Evolutionary conservation across 148 eudicot genomes (phyloP).

Genomic region (Rhododendron griersonianum): DNA sequence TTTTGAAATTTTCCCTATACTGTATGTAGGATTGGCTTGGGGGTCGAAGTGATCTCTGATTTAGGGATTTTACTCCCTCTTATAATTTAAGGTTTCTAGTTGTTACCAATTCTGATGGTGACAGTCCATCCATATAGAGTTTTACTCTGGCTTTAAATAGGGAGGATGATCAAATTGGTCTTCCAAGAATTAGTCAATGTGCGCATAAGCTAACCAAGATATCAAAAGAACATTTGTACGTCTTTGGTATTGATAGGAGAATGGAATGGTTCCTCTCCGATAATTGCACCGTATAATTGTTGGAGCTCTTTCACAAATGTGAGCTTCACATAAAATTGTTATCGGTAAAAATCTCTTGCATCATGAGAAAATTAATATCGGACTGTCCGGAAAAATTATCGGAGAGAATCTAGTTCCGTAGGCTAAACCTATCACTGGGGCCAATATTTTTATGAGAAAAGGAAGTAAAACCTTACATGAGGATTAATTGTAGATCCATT

Average conservation of each 20-base stretch:
- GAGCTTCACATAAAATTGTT: too few species aligned
- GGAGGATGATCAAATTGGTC: too few species aligned
- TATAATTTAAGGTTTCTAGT: not conserved
- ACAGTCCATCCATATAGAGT: not conserved
- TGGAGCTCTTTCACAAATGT: not conserved
- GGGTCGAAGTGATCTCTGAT: too few species aligned
- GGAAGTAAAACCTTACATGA: not conserved
- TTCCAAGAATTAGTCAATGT: too few species aligned
- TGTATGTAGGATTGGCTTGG: not conserved
- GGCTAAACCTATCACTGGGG: not conserved
- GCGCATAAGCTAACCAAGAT: too few species aligned
- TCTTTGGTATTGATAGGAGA: not conserved
- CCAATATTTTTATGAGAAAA: not conserved
- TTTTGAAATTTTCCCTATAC: too few species aligned
- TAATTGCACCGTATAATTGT: not conserved
- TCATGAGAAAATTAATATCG: not conserved
- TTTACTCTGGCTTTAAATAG: not conserved
- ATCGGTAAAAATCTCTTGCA: too few species aligned
- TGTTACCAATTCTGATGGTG: not conserved
- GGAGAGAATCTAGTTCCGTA: not conserved
- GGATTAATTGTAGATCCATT: not conserved
- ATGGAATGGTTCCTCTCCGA: not conserved
- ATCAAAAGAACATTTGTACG: too few species aligned
- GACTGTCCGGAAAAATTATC: not conserved
- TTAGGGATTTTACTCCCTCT: not conserved